A percentile compares a stretch with the other conserved stretches of the same genome.
These are phyloP conservation scores for Microcyclospora pomicola DNA, from an alignment of 2,329 filamentous ascomycete species.

Conservation along the genomic window DNA sequence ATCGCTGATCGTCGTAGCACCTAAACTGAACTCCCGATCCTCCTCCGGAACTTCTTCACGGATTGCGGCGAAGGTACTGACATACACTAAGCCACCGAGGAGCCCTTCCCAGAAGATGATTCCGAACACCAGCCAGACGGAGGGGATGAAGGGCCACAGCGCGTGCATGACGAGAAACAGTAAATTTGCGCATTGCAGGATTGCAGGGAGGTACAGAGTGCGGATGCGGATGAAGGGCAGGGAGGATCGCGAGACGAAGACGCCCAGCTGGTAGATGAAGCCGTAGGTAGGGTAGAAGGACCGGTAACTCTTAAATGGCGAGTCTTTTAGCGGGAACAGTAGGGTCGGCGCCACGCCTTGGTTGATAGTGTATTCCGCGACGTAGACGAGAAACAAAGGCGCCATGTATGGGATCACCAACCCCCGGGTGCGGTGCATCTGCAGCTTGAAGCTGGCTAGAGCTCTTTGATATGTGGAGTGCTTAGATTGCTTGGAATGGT, in stretches of 20 bases:
- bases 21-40: constrained; percentile 81
- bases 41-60: constrained; percentile 62
- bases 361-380: constrained; percentile 96
- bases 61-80: constrained; percentile 92
- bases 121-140: constrained; percentile 70
- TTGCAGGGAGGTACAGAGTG: constrained; percentile 64
- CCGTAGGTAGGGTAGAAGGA: constrained; percentile 92
- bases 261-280: constrained; percentile 86
- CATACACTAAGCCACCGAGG: constrained; percentile 81
- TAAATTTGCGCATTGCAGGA: constrained; percentile 72
- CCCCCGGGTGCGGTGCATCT: constrained; percentile 48
- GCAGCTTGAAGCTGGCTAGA: constrained; percentile 13
- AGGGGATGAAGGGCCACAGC: constrained; percentile 61
- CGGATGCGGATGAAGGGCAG: constrained; percentile 76
- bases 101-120: constrained; percentile 91
- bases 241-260: constrained; percentile 86
- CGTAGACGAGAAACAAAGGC: constrained; percentile 79
- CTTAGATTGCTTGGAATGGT: constrained; percentile 1
- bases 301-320: constrained; percentile 69
- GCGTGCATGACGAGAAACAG: constrained; percentile 60
- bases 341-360: constrained; percentile 84
- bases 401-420: constrained; percentile 78
- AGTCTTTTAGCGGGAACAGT: constrained; percentile 62
- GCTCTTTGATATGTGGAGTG: constrained; percentile 1
- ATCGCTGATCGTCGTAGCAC: constrained; percentile 83